Base-by-base conservation (phyloP, 352 stramenopile genomes). In the Pythium scleroteichum region DNA sequence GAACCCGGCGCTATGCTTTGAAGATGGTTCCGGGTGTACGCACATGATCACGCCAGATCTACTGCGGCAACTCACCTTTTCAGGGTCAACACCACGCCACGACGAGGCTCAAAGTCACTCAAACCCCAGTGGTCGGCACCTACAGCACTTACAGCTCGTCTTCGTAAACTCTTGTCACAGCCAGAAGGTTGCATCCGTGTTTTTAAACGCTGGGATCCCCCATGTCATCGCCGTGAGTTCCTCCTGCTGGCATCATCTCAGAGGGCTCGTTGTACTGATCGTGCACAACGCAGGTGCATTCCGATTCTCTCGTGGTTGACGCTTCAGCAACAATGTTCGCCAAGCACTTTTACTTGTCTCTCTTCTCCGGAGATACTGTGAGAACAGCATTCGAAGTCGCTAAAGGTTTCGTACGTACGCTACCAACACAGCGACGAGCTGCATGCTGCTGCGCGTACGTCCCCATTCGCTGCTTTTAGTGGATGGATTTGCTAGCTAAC, bases 151-250 rank as follows among this genome's bases (percentile, higher is more conserved):
- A 9, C 73, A 90, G 42, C 71, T 94, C 42, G 84, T 94, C 14
- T 94, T 92, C 67, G 82, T 94, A 35, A 94, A 90, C 53, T 87
- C 84, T 7, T 92, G 91, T 41, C 83, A 95, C 62, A 95, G 82
- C 49, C 76, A 97, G 61, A 79, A 81, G 40, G 85, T 90, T n/a
- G 91, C 89, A 2, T 85, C 82, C 2, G 87, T 95, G 1, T 97
- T 97, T 46, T 70, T 96, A 29, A 84, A 91, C 32, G 90, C 89
- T 2, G 91, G 90, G 7, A 94, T 97, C 33, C 87, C 85, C 2
- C 88, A 97, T 60, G 89, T 97, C 8, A 85, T 97, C n/a, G 90
- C 88, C 6, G 85, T 96, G 68, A 22, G 73, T 63, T 35, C n/a
- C 8, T n/a, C 17, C 13, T 4, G 16, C 46, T 14, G 12, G 4